Percentiles rank a stretch among this genome's conserved stretches.
phyloP scores from a whole-genome alignment of 108 stramenopile genomes.

The Phaeodactylum tricornutum region DNA sequence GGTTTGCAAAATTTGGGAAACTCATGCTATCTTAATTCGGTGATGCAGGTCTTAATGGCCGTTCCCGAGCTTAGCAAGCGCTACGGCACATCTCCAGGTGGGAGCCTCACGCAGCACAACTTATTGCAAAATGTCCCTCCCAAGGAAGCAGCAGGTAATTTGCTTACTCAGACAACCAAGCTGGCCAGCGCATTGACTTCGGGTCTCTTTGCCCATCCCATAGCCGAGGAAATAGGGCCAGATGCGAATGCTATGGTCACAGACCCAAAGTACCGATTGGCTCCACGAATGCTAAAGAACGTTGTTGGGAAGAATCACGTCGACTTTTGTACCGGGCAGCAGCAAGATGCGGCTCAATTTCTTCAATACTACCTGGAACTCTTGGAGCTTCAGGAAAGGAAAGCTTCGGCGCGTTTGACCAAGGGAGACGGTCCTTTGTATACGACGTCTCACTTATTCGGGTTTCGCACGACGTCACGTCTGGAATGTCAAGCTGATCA shows the following conservation, averaged over 20 bases:
- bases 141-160: constrained; percentile 43
- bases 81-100: constrained; percentile 43
- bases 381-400: constrained; percentile 21
- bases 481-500: constrained; percentile 63
- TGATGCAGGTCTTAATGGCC: constrained; percentile 73
- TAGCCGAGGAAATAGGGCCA: constrained; percentile 30
- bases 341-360: constrained; percentile 98
- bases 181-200: constrained; percentile 63
- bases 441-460: constrained; percentile 61
- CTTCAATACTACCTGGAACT: constrained; percentile 86
- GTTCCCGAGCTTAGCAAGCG: constrained; percentile 72
- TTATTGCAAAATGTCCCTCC: constrained; percentile 31
- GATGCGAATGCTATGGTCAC: constrained; percentile 10
- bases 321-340: constrained; percentile 93
- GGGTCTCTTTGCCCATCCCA: constrained; percentile 58
- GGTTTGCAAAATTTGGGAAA: constrained; percentile 98
- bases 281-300: constrained; percentile 95
- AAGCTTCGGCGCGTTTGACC: background rate
- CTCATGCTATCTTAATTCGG: constrained; percentile 94
- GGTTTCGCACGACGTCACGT: constrained; percentile 69
- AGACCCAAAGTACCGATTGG: constrained; percentile 72
- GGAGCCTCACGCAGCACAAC: constrained; percentile 21
- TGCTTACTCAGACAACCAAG: constrained; percentile 71
- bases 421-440: too few species aligned
- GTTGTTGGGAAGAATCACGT: constrained; percentile 85